Conservation (phyloP, 192 early-diverging fungal species). For the Coemansia brasiliensis region DNA sequence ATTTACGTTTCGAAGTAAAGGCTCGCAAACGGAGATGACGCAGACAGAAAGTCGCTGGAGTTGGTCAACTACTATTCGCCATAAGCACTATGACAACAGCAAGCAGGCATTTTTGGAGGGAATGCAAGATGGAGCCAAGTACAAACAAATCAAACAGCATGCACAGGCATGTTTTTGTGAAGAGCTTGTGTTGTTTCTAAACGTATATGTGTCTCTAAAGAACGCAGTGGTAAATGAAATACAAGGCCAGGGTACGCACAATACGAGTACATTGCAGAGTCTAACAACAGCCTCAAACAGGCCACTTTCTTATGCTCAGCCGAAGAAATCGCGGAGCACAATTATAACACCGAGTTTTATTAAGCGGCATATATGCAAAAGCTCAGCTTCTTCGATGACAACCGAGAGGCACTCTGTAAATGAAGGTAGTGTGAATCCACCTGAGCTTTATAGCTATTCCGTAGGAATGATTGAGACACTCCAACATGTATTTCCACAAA, state of each 20-base stretch:
- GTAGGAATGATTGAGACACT: conserved; percentile 21
- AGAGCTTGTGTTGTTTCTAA: conserved; percentile 28
- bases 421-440: background rate
- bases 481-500: conserved; percentile 16
- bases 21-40: background rate
- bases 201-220: conserved; percentile 24
- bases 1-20: background rate
- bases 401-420: too few species aligned
- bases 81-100: conserved; percentile 17
- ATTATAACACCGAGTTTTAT: background rate
- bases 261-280: too few species aligned
- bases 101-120: conserved; percentile 24
- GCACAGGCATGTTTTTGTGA: conserved; percentile 30
- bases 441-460: background rate
- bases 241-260: too few species aligned
- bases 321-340: too few species aligned
- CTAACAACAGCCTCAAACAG: too few species aligned
- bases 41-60: conserved; percentile 5
- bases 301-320: too few species aligned
- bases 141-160: conserved; percentile 15
- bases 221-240: background rate
- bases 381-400: too few species aligned
- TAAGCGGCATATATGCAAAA: background rate
- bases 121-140: conserved; percentile 21
- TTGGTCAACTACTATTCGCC: conserved; percentile 9